phyloP scores from a whole-genome alignment of 176 grass and related monocot genomes.

The Dactylis glomerata region DNA sequence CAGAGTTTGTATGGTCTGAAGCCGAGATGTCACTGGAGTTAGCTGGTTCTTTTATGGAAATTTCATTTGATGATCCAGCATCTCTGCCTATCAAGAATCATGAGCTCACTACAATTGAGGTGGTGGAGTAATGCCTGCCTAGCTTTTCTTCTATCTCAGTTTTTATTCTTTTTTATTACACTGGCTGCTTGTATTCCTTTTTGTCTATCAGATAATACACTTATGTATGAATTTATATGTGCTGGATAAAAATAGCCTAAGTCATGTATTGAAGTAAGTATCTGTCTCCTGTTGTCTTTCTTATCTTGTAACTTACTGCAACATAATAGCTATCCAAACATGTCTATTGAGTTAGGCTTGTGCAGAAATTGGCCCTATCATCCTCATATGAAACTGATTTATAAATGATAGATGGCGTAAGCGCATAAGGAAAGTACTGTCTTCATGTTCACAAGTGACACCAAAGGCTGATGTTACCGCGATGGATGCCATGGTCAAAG shows the following conservation, averaged over 20 bases:
- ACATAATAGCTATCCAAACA: background rate
- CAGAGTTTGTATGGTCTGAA: slow-evolving; percentile 79
- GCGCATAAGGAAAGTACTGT: slow-evolving; percentile 51
- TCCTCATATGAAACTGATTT: slow-evolving; percentile 6
- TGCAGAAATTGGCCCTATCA: background rate
- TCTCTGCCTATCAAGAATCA: slow-evolving; percentile 77
- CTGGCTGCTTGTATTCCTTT: slow-evolving; percentile 9
- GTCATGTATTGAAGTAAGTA: slow-evolving; percentile 75
- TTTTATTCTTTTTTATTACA: background rate
- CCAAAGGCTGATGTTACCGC: slow-evolving; percentile 29
- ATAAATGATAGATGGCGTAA: slow-evolving; percentile 68
- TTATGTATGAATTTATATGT: slow-evolving; percentile 69
- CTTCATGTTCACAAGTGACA: slow-evolving; percentile 30
- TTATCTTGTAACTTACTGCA: background rate
- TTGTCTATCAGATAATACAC: slow-evolving; percentile 52
- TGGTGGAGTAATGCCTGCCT: slow-evolving; percentile 22
- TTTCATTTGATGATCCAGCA: slow-evolving; percentile 81
- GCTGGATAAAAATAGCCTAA: slow-evolving; percentile 82
- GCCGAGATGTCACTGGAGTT: slow-evolving; percentile 58
- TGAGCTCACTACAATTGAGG: slow-evolving; percentile 86
- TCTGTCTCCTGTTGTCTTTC: background rate
- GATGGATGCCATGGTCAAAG: slow-evolving; percentile 28
- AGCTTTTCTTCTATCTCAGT: slow-evolving; percentile 2
- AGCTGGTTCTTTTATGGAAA: slow-evolving; percentile 58
- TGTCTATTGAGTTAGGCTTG: slow-evolving; percentile 8